Evolutionary conservation across 2,329 filamentous ascomycete species (phyloP).

Genomic region (Apiospora marii): DNA sequence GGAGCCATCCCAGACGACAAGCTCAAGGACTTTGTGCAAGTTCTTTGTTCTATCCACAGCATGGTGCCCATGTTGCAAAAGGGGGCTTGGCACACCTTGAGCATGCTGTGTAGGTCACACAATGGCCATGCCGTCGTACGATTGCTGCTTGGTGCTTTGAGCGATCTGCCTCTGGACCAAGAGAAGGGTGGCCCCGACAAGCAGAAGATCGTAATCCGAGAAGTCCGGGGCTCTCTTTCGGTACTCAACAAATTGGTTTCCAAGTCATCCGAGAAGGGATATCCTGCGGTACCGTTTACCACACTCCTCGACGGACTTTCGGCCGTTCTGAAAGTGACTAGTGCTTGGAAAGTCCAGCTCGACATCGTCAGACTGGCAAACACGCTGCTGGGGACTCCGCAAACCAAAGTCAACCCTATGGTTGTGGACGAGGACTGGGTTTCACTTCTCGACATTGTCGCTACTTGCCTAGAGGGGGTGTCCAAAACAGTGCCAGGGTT

Average conservation of each 20-base stretch:
- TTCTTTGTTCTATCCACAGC: slow-evolving; percentile 76
- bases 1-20: slow-evolving; percentile 70
- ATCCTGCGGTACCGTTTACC: slow-evolving; percentile 65
- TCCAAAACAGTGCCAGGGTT: slow-evolving; percentile 33
- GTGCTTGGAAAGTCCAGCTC: slow-evolving; percentile 54
- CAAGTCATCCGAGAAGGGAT: slow-evolving; percentile 66
- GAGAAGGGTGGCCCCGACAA: slow-evolving; percentile 43
- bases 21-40: slow-evolving; percentile 71
- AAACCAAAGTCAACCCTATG: slow-evolving; percentile 61
- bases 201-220: slow-evolving; percentile 60
- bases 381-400: slow-evolving; percentile 61
- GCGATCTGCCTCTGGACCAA: slow-evolving; percentile 52
- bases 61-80: slow-evolving; percentile 68
- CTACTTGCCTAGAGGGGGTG: slow-evolving; percentile 57
- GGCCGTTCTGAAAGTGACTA: slow-evolving; percentile 55
- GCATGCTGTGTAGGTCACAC: slow-evolving; percentile 76
- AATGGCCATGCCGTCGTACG: slow-evolving; percentile 74
- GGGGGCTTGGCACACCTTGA: slow-evolving; percentile 73
- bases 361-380: slow-evolving; percentile 62
- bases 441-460: slow-evolving; percentile 65
- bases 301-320: slow-evolving; percentile 65
- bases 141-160: slow-evolving; percentile 69
- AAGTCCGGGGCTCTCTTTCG: slow-evolving; percentile 68
- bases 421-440: slow-evolving; percentile 73
- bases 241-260: slow-evolving; percentile 70